phyloP scores from a whole-genome alignment of 2,329 filamentous ascomycete species.

The Venturiaceae sp. region DNA sequence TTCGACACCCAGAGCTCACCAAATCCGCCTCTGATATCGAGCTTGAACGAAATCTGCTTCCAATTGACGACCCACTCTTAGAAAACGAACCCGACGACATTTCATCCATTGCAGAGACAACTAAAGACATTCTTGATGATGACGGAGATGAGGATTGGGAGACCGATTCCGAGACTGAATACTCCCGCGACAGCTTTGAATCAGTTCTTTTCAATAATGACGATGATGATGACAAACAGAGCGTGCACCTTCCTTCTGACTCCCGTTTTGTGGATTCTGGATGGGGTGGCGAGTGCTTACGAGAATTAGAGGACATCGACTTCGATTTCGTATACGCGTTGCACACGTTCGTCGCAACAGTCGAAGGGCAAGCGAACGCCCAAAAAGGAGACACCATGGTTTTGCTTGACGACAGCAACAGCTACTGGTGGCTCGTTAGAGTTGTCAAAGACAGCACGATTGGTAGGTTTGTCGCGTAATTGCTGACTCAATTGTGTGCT shows the following conservation, averaged over 20 bases:
- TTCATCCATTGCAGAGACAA: background rate
- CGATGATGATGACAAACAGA: conserved; percentile 51
- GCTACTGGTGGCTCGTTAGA: conserved; percentile 98
- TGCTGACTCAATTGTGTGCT: background rate
- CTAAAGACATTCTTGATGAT: background rate
- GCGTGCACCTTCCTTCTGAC: conserved; percentile 44
- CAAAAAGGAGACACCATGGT: conserved; percentile 99
- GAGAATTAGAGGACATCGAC: conserved; percentile 93
- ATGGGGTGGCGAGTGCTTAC: conserved; percentile 79
- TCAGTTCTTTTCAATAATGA: conserved; percentile 1
- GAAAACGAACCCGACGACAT: conserved; percentile 5
- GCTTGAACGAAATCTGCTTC: conserved; percentile 29
- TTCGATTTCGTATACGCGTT: conserved; percentile 99
- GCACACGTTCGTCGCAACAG: conserved; percentile 94
- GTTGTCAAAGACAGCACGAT: conserved; percentile 98
- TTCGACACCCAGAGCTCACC: conserved; percentile 20
- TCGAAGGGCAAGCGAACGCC: conserved; percentile 96
- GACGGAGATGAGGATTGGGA: conserved; percentile 9
- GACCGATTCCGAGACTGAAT: conserved; percentile 21
- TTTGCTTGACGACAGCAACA: conserved; percentile 94
- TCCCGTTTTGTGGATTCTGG: conserved; percentile 59
- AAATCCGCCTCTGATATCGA: conserved; percentile 25
- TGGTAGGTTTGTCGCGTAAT: conserved; percentile 34
- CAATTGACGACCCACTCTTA: conserved; percentile 31
- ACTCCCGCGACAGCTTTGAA: conserved; percentile 18